Evolutionary conservation across 352 stramenopile species (phyloP).

Genomic region (Phytopythium delawarense): DNA sequence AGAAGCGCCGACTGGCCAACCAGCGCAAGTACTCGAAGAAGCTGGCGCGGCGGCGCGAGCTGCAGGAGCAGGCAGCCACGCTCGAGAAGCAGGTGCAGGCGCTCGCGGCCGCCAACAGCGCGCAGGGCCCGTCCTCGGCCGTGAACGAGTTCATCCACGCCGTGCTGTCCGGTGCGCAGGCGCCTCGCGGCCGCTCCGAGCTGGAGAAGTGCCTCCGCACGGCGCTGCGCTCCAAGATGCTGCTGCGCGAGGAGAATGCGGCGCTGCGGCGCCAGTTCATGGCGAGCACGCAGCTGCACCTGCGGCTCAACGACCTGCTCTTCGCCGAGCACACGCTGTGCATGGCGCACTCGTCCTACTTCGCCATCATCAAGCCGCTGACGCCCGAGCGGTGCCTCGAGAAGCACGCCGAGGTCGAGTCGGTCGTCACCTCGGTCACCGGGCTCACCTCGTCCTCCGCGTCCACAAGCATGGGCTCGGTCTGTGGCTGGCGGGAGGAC

Average conservation of each 20-base stretch:
- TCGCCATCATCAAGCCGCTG: slow-evolving; percentile 5
- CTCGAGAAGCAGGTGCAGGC: not conserved
- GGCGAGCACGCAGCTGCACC: slow-evolving; percentile 3
- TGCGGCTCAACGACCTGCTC: slow-evolving; percentile 3
- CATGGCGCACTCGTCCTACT: slow-evolving; percentile 5
- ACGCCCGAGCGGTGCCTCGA: slow-evolving; percentile 5
- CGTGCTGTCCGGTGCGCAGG: not conserved
- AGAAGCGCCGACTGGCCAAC: not conserved
- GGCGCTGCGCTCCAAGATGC: slow-evolving; percentile 5
- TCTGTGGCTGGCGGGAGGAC: slow-evolving; percentile 29
- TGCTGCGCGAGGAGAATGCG: slow-evolving; percentile 5
- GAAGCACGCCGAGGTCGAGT: slow-evolving; percentile 9
- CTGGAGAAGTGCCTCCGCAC: not conserved
- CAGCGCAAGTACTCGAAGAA: slow-evolving; percentile 9
- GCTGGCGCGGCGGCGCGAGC: slow-evolving; percentile 2
- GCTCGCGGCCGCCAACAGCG: not conserved
- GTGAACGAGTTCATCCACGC: not conserved
- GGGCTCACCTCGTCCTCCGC: not conserved
- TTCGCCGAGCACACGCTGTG: slow-evolving; percentile 7
- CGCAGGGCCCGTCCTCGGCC: not conserved
- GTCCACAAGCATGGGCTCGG: not conserved
- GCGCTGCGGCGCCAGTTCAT: slow-evolving; percentile 9
- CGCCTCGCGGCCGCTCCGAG: not conserved
- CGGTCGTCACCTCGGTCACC: slow-evolving; percentile 2
- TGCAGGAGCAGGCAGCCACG: slow-evolving; percentile 3